Percentiles rank a stretch among this genome's conserved stretches.
Evolutionary conservation across 169 alveolate species (phyloP).

Genomic region (Eimeria tenella): DNA sequence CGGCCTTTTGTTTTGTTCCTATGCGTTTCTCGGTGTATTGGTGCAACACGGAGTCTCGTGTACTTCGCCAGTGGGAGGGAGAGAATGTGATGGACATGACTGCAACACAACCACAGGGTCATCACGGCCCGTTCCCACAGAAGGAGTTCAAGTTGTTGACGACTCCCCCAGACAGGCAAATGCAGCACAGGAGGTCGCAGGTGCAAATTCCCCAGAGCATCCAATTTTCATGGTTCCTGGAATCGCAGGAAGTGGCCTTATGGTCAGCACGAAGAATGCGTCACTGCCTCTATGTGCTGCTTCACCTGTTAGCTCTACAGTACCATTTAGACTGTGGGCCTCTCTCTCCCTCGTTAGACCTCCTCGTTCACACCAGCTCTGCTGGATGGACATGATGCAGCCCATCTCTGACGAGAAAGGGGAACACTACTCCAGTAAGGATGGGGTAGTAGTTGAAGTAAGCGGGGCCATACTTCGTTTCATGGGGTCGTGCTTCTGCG

Average conservation of each 20-base stretch:
- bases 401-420: conserved; percentile 61
- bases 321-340: conserved; percentile 76
- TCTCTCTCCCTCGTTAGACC: conserved; percentile 63
- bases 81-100: too few species aligned
- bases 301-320: not conserved
- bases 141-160: too few species aligned
- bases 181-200: not conserved
- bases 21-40: too few species aligned
- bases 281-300: conserved; percentile 20
- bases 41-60: too few species aligned
- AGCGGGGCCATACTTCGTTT: too few species aligned
- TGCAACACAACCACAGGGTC: too few species aligned
- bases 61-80: too few species aligned
- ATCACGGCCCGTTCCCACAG: too few species aligned
- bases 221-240: conserved; percentile 74
- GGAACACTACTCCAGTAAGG: conserved; percentile 35
- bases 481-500: too few species aligned
- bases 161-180: not conserved
- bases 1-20: too few species aligned
- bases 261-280: conserved; percentile 37
- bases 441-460: conserved; percentile 41
- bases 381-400: conserved; percentile 77
- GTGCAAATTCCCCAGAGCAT: conserved; percentile 3
- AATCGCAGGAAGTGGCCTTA: conserved; percentile 78
- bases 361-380: conserved; percentile 65